Base-by-base conservation (phyloP, 352 stramenopile genomes). In the Bremia lactucae region DNA sequence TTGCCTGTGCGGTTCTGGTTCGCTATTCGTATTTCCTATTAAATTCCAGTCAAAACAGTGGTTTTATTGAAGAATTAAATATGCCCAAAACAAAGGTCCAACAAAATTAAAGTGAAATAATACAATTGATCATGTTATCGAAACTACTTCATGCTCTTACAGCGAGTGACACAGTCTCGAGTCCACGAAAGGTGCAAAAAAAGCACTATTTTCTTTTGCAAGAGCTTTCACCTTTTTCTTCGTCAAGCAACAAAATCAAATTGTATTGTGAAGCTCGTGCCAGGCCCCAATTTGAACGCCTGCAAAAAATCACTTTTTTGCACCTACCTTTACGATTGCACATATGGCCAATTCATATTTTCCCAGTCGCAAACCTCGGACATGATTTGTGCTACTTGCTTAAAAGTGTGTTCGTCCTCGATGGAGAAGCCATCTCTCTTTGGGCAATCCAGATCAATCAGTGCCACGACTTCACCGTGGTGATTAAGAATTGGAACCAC, bases 381-480 rank as follows among this genome's bases (percentile, higher is more conserved):
- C 50, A 85, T 50, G 36, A 83, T 45, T 21, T 59, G 59, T 19
- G 69, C 69, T 31, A 85, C 70, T 40, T 78, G 48, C 11, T 72
- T 59, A 6, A 87, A 67, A n/a, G 67, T 70, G 36, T 72, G 72
- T 51, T 83, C 67, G 55, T 87, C 74, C 31, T 82, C 68, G 8
- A 53, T 64, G 10, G 72, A 81, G 60, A 90, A 90, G 0, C 78
- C 78, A 48, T 72, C 67, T 33, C 69, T 70, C 31, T 71, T 24
- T 3, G 78, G 78, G 33, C 78, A 88, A 55, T 91, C 78, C 9
- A 91, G 60, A 48, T 91, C 78, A 29, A 91, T 66, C 36, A 91
- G 71, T 14, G 74, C 78, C 20, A 87, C 38, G 24, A 88, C 63
- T 9, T 83, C 62, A n/a, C 72, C 73, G 14, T 70, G 36, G 21